Conservation (phyloP, 768 basidiomycete species). For the Russula olivacea region DNA sequence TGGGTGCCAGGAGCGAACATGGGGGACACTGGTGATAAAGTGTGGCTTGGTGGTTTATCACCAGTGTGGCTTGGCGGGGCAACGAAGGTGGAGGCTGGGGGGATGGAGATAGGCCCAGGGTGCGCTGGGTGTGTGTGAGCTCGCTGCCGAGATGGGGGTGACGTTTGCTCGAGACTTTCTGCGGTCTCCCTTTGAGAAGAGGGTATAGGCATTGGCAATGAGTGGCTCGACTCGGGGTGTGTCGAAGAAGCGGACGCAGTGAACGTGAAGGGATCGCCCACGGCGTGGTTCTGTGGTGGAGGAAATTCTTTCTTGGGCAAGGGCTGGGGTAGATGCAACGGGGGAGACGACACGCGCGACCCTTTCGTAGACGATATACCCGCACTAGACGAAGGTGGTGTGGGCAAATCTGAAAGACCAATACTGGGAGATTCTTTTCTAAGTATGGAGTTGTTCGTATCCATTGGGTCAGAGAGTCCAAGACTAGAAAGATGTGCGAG, state of each 20-base stretch:
- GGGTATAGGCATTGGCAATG: neutral
- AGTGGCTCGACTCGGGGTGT: neutral
- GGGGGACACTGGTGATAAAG: conserved; percentile 28
- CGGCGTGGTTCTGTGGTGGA: neutral
- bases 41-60: conserved; percentile 38
- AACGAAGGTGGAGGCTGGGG: conserved; percentile 46
- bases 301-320: conserved; percentile 1
- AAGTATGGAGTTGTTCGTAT: neutral
- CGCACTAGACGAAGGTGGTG: conserved; percentile 24
- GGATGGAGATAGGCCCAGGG: conserved; percentile 66
- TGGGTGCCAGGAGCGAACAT: conserved; percentile 28
- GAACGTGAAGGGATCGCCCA: conserved; percentile 1
- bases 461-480: neutral
- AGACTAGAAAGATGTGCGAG: conserved; percentile 3
- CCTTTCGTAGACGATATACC: conserved; percentile 13
- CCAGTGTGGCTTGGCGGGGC: conserved; percentile 37
- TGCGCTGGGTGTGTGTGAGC: conserved; percentile 42
- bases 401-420: conserved; percentile 15
- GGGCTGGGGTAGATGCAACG: conserved; percentile 8
- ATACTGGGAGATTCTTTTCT: conserved; percentile 6
- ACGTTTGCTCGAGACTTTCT: conserved; percentile 18
- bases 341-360: conserved; percentile 16
- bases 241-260: neutral
- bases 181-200: conserved; percentile 5
- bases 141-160: conserved; percentile 24